These are phyloP conservation scores for Ehretia macrophylla DNA, from an alignment of 257 asterid genomes.

Conservation along the genomic window DNA sequence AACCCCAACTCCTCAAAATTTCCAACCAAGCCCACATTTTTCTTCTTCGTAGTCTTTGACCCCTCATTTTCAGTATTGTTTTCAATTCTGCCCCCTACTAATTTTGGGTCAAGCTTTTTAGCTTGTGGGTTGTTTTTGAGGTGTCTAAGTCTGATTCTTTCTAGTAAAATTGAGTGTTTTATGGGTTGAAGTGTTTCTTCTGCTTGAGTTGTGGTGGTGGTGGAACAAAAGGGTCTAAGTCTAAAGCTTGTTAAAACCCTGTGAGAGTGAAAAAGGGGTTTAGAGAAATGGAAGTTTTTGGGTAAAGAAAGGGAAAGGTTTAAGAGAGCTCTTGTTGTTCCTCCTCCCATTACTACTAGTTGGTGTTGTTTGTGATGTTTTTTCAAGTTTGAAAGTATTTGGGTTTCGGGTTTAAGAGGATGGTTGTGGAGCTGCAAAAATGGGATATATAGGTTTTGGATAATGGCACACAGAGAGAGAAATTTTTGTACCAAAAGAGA, in stretches of 20 bases:
- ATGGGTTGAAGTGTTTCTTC: slow-evolving; percentile 50
- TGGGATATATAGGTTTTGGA: not conserved
- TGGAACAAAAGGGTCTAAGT: slow-evolving; percentile 55
- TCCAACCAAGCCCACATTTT: slow-evolving; percentile 42
- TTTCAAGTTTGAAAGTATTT: too few species aligned
- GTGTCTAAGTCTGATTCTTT: slow-evolving; percentile 78
- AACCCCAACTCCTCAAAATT: slow-evolving; percentile 84
- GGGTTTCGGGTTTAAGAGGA: not conserved
- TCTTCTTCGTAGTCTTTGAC: slow-evolving; percentile 29
- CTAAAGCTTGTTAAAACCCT: slow-evolving; percentile 42
- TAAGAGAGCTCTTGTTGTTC: slow-evolving; percentile 28
- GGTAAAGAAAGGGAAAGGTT: slow-evolving; percentile 29
- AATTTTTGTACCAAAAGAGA: too few species aligned
- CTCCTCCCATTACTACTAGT: slow-evolving; percentile 34
- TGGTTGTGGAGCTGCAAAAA: not conserved
- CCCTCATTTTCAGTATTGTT: slow-evolving; percentile 31
- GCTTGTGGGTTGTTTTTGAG: slow-evolving; percentile 44
- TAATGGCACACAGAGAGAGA: not conserved
- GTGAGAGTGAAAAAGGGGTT: slow-evolving; percentile 29
- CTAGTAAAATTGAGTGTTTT: slow-evolving; percentile 74
- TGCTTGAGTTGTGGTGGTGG: slow-evolving; percentile 19
- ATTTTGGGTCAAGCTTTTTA: slow-evolving; percentile 4
- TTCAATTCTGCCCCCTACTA: slow-evolving; percentile 14
- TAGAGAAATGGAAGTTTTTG: slow-evolving; percentile 35
- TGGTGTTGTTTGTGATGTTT: not conserved